Evolutionary conservation across 805 yeast genomes (phyloP).

Genomic region (Barnettozyma pratensis): DNA sequence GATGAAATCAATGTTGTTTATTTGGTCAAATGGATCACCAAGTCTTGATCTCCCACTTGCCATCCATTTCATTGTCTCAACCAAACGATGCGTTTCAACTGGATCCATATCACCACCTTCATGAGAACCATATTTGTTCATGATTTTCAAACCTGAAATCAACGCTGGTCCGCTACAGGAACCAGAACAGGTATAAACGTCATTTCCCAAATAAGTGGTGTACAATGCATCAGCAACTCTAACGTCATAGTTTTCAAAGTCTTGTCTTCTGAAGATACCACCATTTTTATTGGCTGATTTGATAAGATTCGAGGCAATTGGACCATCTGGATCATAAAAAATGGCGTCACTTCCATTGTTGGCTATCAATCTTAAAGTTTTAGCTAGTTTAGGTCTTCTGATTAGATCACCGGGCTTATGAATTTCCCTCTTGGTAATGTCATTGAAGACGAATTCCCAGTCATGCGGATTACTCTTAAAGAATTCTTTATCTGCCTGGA

Average conservation of each 20-base stretch:
- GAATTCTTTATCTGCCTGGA: slow-evolving; percentile 33
- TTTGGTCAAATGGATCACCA: slow-evolving; percentile 55
- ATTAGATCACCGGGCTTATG: slow-evolving; percentile 55
- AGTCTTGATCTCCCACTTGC: slow-evolving; percentile 79
- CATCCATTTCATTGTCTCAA: slow-evolving; percentile 94
- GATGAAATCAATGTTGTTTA: slow-evolving; percentile 35
- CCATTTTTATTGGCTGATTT: slow-evolving; percentile 44
- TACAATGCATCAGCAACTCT: slow-evolving; percentile 35
- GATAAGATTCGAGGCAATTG: slow-evolving; percentile 60
- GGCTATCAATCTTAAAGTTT: slow-evolving; percentile 65
- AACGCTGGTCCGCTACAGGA: slow-evolving; percentile 84
- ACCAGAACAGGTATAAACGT: slow-evolving; percentile 58
- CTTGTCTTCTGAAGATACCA: slow-evolving; percentile 64
- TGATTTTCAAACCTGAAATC: slow-evolving; percentile 64
- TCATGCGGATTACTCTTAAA: slow-evolving; percentile 30
- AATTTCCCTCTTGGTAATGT: slow-evolving; percentile 26
- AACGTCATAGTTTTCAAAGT: slow-evolving; percentile 59
- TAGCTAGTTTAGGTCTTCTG: slow-evolving; percentile 55
- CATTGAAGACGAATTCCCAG: slow-evolving; percentile 54
- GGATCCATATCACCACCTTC: slow-evolving; percentile 43
- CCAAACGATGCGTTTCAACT: slow-evolving; percentile 55
- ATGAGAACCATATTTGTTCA: slow-evolving; percentile 40
- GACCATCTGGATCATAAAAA: slow-evolving; percentile 81
- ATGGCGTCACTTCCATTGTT: slow-evolving; percentile 69
- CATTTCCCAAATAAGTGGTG: slow-evolving; percentile 36